Conservation (phyloP, 2,329 filamentous ascomycete species). For the Penicillium sp. region DNA sequence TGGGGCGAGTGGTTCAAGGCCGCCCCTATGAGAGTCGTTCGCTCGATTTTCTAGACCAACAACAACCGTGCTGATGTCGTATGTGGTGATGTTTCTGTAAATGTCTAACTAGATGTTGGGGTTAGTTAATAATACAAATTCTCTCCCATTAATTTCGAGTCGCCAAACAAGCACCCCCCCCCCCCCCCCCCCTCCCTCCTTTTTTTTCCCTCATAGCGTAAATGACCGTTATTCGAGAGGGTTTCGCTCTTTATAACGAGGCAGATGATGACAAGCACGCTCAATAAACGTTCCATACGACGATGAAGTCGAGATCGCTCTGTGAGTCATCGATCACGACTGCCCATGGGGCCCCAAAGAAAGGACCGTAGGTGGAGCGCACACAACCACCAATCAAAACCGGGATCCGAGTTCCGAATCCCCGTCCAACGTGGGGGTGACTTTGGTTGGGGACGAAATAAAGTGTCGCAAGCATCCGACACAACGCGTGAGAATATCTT, state of each 20-base stretch:
- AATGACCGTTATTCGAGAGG: background rate
- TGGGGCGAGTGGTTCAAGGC: slow-evolving; percentile 29
- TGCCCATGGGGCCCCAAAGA: background rate
- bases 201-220: background rate
- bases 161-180: background rate
- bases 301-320: background rate
- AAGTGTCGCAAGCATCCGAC: slow-evolving; percentile 7
- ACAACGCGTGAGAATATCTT: background rate
- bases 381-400: slow-evolving; percentile 17
- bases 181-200: no score
- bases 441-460: slow-evolving; percentile 7
- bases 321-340: slow-evolving; percentile 2
- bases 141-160: background rate
- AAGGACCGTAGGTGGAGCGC: background rate
- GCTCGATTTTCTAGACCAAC: slow-evolving; percentile 19
- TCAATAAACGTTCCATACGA: background rate
- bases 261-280: background rate
- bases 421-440: slow-evolving; percentile 14
- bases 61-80: slow-evolving; percentile 15
- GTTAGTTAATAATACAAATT: background rate
- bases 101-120: background rate
- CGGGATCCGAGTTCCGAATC: slow-evolving; percentile 22
- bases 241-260: background rate
- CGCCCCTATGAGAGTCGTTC: slow-evolving; percentile 24
- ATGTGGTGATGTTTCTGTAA: background rate